Conservation (phyloP, 2,329 filamentous ascomycete species). For the Emergomyces orientalis region DNA sequence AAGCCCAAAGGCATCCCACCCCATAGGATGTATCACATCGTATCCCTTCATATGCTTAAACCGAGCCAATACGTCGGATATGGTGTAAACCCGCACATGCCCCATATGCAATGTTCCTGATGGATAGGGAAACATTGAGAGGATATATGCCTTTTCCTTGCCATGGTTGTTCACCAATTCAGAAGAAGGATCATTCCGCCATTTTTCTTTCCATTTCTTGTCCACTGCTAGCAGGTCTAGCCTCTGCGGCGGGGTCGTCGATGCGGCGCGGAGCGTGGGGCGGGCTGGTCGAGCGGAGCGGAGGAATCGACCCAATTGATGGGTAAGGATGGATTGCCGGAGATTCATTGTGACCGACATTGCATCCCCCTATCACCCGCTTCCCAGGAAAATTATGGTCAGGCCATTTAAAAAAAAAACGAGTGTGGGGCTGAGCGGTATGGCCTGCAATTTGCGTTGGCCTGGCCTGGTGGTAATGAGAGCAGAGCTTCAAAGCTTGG, state of each 20-base stretch:
- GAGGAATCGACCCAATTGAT: constrained; percentile 2
- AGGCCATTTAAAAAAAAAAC: constrained; percentile 5
- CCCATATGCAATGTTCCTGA: constrained; percentile 80
- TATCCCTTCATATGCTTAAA: constrained; percentile 66
- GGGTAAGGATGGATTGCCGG: background rate
- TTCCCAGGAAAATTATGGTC: background rate
- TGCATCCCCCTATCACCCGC: background rate
- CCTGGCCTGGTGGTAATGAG: too few relatives aligned
- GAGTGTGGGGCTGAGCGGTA: background rate
- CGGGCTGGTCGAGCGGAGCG: background rate
- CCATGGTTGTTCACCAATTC: constrained; percentile 5
- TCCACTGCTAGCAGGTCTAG: constrained; percentile 42
- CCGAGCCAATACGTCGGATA: constrained; percentile 74
- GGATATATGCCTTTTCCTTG: constrained; percentile 52
- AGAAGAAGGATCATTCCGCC: constrained; percentile 25
- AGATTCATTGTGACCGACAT: background rate
- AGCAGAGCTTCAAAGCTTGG: background rate
- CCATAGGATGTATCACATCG: constrained; percentile 77
- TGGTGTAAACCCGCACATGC: constrained; percentile 80
- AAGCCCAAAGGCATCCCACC: constrained; percentile 87
- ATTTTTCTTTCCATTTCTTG: constrained; percentile 47
- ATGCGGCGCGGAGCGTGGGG: constrained; percentile 17
- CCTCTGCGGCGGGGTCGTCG: constrained; percentile 18
- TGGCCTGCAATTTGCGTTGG: constrained; percentile 1
- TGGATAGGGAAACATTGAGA: constrained; percentile 91